phyloP scores from a whole-genome alignment of 768 basidiomycete species.

The Rubroboletus pulcherrimus region DNA sequence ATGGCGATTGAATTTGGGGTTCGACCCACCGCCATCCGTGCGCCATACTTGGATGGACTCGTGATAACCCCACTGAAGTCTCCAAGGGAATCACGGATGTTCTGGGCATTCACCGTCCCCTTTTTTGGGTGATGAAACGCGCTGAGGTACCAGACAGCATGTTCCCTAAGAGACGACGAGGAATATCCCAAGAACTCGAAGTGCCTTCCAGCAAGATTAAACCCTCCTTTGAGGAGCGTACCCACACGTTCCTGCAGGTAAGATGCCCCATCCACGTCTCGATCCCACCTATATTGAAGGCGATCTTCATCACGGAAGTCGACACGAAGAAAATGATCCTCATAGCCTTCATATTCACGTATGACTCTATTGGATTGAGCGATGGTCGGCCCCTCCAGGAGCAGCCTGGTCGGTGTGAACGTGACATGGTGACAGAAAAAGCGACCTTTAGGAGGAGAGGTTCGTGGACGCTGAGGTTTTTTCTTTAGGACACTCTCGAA shows the following conservation, averaged over 20 bases:
- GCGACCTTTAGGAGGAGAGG: slow-evolving; percentile 32
- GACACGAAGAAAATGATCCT: slow-evolving; percentile 75
- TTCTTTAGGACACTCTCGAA: slow-evolving; percentile 38
- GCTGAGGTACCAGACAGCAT: slow-evolving; percentile 79
- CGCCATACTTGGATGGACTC: slow-evolving; percentile 77
- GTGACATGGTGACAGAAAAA: slow-evolving; percentile 75
- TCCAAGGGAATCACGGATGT: slow-evolving; percentile 62
- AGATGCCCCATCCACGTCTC: slow-evolving; percentile 53
- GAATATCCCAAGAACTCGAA: slow-evolving; percentile 87
- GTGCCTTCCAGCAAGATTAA: slow-evolving; percentile 62
- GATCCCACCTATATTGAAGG: slow-evolving; percentile 68
- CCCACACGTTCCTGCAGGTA: slow-evolving; percentile 62
- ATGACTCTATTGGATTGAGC: slow-evolving; percentile 81
- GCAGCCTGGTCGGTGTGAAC: slow-evolving; percentile 68
- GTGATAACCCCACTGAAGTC: slow-evolving; percentile 58
- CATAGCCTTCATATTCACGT: slow-evolving; percentile 55
- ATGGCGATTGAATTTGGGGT: background rate
- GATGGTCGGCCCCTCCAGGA: slow-evolving; percentile 73
- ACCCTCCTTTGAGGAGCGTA: slow-evolving; percentile 55
- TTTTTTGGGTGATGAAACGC: slow-evolving; percentile 50
- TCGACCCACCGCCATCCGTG: slow-evolving; percentile 53
- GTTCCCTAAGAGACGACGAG: slow-evolving; percentile 68
- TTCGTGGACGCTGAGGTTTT: slow-evolving; percentile 15
- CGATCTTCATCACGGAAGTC: slow-evolving; percentile 83
- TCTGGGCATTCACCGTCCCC: slow-evolving; percentile 48